Conservation (phyloP, 2,329 filamentous ascomycete genomes). For the Sporothrix brunneoviolacea region DNA sequence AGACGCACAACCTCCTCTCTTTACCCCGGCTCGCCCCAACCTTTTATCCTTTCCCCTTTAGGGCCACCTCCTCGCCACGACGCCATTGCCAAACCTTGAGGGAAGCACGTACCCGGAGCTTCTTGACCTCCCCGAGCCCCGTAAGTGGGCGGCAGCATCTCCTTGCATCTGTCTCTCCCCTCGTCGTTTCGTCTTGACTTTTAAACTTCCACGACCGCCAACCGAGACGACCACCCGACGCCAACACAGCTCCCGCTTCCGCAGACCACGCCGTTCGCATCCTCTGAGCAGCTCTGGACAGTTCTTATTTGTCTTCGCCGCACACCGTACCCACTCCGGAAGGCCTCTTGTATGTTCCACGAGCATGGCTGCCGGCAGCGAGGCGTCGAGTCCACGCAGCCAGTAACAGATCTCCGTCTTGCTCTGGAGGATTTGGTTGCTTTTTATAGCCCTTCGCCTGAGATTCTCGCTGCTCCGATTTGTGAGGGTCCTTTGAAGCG, state of each 20-base stretch:
- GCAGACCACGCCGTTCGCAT: not conserved
- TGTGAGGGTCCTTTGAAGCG: not conserved
- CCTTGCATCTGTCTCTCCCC: not conserved
- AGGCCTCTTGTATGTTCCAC: not conserved
- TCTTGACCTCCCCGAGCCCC: not conserved
- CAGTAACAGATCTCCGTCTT: constrained; percentile 5
- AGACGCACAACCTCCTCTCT: not conserved
- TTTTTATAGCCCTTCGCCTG: not conserved
- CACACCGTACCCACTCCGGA: not conserved
- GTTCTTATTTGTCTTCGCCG: constrained; percentile 2
- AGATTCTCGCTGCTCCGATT: not conserved
- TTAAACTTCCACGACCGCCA: constrained; percentile 5
- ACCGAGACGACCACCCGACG: constrained; percentile 4
- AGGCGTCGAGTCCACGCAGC: constrained; percentile 1
- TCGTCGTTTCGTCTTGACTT: not conserved
- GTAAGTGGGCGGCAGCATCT: constrained; percentile 2
- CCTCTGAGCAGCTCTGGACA: not conserved
- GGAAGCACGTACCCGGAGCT: constrained; percentile 10
- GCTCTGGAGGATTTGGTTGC: not conserved
- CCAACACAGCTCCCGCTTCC: constrained; percentile 8
- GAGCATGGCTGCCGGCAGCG: constrained; percentile 10
- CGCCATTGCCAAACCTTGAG: constrained; percentile 6
- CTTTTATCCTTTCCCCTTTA: not conserved
- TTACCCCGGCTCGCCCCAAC: constrained; percentile 1
- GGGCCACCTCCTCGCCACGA: not conserved